phyloP scores from a whole-genome alignment of 1,284 basidiomycete species.

The Kalmanozyma brasiliensis region DNA sequence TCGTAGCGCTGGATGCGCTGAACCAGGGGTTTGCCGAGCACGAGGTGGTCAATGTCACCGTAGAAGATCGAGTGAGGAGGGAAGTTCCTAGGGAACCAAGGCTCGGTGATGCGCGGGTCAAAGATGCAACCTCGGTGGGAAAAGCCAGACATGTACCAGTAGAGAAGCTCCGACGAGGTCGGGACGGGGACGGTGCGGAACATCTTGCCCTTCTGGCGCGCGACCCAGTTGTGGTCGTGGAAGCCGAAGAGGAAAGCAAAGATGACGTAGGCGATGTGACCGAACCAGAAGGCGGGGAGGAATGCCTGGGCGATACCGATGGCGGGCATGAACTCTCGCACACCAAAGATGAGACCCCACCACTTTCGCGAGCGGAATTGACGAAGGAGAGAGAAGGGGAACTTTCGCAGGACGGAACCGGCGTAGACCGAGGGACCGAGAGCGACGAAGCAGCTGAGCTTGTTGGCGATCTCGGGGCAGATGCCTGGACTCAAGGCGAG shows the following conservation, averaged over 20 bases:
- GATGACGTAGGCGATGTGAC: constrained; percentile 65
- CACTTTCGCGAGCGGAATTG: constrained; percentile 62
- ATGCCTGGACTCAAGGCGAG: constrained; percentile 64
- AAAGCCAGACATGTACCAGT: constrained; percentile 67
- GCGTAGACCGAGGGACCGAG: constrained; percentile 67
- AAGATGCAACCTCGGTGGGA: constrained; percentile 67
- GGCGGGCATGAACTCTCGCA: constrained; percentile 64
- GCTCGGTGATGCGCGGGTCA: constrained; percentile 60
- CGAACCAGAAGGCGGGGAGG: constrained; percentile 62
- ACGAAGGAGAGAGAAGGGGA: constrained; percentile 64
- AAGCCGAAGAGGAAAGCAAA: constrained; percentile 66
- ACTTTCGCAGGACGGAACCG: constrained; percentile 62
- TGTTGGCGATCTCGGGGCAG: constrained; percentile 61
- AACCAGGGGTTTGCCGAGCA: constrained; percentile 64
- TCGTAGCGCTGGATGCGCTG: constrained; percentile 62
- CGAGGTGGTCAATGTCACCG: constrained; percentile 64
- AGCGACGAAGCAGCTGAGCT: constrained; percentile 62
- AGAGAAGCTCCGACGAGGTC: constrained; percentile 65
- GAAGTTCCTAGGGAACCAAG: constrained; percentile 65
- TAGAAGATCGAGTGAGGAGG: constrained; percentile 66
- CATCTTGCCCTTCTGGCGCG: constrained; percentile 66
- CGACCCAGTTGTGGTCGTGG: constrained; percentile 65
- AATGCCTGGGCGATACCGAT: constrained; percentile 58
- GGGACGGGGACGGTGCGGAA: constrained; percentile 62
- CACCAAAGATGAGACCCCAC: constrained; percentile 65